These are phyloP conservation scores for Catunica adiposa DNA, from an alignment of 2,329 filamentous ascomycete genomes.

Conservation along the genomic window DNA sequence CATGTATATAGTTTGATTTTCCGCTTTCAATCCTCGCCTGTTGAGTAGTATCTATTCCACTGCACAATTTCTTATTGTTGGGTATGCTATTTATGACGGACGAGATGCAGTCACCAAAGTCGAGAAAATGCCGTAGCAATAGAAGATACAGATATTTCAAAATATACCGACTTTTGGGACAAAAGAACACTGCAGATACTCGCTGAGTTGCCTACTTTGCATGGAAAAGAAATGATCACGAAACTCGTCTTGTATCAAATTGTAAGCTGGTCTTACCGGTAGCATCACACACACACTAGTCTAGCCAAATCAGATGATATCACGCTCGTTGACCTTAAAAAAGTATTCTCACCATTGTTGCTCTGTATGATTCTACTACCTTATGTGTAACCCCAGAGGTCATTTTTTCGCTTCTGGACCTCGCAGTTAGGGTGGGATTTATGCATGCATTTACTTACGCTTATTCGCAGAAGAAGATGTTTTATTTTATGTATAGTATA, in stretches of 20 bases:
- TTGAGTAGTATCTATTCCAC: background rate
- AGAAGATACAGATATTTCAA: background rate
- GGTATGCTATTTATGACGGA: background rate
- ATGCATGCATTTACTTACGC: too few species aligned
- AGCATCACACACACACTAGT: background rate
- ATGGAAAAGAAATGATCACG: background rate
- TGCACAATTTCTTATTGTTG: background rate
- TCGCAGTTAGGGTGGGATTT: too few species aligned
- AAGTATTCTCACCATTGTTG: too few species aligned
- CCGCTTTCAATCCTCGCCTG: background rate
- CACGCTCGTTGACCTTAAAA: background rate
- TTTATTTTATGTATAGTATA: too few species aligned
- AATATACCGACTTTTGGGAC: background rate
- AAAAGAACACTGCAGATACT: background rate
- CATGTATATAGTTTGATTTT: conserved; percentile 5
- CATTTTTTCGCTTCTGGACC: too few species aligned
- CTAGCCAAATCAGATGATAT: background rate
- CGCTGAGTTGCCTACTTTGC: background rate
- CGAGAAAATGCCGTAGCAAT: background rate
- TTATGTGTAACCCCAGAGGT: too few species aligned
- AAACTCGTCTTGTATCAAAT: background rate
- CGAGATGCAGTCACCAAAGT: background rate
- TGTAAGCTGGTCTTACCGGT: background rate
- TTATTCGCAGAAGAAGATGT: too few species aligned
- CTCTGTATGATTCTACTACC: too few species aligned